Percentiles rank a stretch among this genome's conserved stretches.
Evolutionary conservation across 2,329 filamentous ascomycete species (phyloP).

Genomic region (Paecilomyces sp.): DNA sequence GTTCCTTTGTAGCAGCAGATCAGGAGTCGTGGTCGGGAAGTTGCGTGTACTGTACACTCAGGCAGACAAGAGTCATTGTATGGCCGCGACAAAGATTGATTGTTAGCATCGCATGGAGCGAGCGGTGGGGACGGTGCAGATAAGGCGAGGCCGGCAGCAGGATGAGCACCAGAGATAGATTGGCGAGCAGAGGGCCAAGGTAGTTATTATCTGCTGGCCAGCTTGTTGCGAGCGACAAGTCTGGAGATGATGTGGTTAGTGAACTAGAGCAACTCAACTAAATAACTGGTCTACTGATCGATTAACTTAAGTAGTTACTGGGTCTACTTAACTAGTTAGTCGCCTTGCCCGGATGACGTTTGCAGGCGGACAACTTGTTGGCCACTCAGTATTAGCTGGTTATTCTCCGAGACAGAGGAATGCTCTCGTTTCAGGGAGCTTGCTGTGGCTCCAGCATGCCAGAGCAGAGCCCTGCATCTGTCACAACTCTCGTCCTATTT

Average conservation of each 20-base stretch:
- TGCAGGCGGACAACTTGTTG: slow-evolving; percentile 1
- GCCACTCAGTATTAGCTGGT: neutral
- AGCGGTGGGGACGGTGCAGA: neutral
- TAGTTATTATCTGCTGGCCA: neutral
- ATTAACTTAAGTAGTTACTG: too few relatives aligned
- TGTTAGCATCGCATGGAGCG: neutral
- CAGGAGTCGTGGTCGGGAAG: neutral
- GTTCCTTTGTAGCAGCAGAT: neutral
- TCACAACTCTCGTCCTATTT: neutral
- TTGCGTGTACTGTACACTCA: neutral
- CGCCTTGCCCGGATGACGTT: slow-evolving; percentile 8
- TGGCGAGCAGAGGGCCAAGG: neutral
- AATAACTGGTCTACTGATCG: too few relatives aligned
- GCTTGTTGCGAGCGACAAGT: neutral
- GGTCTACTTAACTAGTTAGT: too few relatives aligned
- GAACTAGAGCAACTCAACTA: too few relatives aligned
- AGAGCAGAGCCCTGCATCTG: neutral
- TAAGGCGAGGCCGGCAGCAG: neutral
- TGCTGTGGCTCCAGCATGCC: neutral
- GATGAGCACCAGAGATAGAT: neutral
- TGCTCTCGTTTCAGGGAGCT: neutral
- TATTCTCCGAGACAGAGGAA: neutral
- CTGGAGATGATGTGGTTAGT: slow-evolving; percentile 1
- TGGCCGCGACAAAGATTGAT: slow-evolving; percentile 14
- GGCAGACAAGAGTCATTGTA: slow-evolving; percentile 9